phyloP scores from a whole-genome alignment of 768 basidiomycete species.

The Gautieria morchelliformis region DNA sequence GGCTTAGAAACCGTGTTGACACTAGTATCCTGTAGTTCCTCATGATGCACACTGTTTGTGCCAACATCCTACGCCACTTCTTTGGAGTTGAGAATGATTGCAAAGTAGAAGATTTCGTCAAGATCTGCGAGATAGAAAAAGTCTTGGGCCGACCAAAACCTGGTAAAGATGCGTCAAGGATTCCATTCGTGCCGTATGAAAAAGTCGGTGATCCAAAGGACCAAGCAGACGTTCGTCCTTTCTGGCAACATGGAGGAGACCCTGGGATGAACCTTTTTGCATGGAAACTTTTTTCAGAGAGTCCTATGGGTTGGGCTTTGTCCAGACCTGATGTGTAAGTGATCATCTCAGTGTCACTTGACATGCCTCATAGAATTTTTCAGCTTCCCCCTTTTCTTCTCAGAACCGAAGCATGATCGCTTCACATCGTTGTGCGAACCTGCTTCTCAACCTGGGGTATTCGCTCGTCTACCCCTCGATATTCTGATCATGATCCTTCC shows the following conservation, averaged over 20 bases:
- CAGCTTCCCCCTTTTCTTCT: slow-evolving; percentile 20
- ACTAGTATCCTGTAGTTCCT: slow-evolving; percentile 9
- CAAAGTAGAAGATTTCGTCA: not conserved
- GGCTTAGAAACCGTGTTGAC: not conserved
- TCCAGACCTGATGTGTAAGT: slow-evolving; percentile 16
- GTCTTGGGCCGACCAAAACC: slow-evolving; percentile 16
- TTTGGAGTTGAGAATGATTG: slow-evolving; percentile 11
- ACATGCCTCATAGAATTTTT: not conserved
- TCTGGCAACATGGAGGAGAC: slow-evolving; percentile 12
- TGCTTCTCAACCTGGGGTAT: slow-evolving; percentile 9
- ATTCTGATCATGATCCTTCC: slow-evolving; percentile 17
- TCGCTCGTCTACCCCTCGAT: slow-evolving; percentile 17
- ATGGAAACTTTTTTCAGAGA: slow-evolving; percentile 12
- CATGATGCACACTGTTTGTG: slow-evolving; percentile 14
- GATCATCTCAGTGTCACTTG: not conserved
- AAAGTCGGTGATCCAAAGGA: slow-evolving; percentile 5
- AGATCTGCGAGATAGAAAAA: slow-evolving; percentile 14
- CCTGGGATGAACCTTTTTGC: slow-evolving; percentile 13
- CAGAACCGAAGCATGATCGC: slow-evolving; percentile 6
- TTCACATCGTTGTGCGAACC: slow-evolving; percentile 1
- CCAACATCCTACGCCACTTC: slow-evolving; percentile 15
- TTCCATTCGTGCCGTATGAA: slow-evolving; percentile 16
- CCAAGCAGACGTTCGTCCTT: slow-evolving; percentile 15
- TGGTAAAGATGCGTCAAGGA: slow-evolving; percentile 13
- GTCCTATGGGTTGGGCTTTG: slow-evolving; percentile 14